Evolutionary conservation across 345 rosid genomes (phyloP).

Genomic region (Jatropha curcas): DNA sequence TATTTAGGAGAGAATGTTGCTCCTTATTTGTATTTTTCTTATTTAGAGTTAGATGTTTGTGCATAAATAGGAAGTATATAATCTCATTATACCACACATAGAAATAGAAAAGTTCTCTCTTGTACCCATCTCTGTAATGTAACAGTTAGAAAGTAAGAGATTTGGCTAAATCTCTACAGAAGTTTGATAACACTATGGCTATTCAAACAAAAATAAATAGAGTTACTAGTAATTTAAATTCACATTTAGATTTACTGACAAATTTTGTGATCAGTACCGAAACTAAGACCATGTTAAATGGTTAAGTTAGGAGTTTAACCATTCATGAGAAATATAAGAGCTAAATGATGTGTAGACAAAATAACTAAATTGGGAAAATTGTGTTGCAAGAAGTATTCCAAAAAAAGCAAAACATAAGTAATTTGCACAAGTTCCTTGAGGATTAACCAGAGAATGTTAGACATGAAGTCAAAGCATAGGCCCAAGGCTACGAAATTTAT

Average conservation of each 20-base stretch:
- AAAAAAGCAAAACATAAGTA: neutral
- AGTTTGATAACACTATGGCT: too few relatives aligned
- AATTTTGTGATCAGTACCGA: neutral
- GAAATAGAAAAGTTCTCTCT: too few relatives aligned
- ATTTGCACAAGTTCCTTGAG: neutral
- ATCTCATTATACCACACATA: too few relatives aligned
- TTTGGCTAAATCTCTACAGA: neutral
- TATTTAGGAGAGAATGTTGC: too few relatives aligned
- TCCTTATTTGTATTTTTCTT: too few relatives aligned
- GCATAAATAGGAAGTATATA: too few relatives aligned
- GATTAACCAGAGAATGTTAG: neutral
- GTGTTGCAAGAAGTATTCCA: neutral
- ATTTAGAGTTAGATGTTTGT: too few relatives aligned
- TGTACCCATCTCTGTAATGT: too few relatives aligned
- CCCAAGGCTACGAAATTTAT: conserved; percentile 1
- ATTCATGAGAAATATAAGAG: neutral
- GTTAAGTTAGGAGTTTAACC: neutral
- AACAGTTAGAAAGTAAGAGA: too few relatives aligned
- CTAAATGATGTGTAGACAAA: neutral
- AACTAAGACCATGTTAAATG: too few relatives aligned
- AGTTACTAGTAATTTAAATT: neutral
- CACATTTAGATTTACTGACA: neutral
- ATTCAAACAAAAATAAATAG: too few relatives aligned
- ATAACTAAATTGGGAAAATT: neutral
- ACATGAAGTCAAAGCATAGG: neutral